These are phyloP conservation scores for Monosporascus sp. DNA, from an alignment of 2,329 filamentous ascomycete genomes.

Conservation along the genomic window DNA sequence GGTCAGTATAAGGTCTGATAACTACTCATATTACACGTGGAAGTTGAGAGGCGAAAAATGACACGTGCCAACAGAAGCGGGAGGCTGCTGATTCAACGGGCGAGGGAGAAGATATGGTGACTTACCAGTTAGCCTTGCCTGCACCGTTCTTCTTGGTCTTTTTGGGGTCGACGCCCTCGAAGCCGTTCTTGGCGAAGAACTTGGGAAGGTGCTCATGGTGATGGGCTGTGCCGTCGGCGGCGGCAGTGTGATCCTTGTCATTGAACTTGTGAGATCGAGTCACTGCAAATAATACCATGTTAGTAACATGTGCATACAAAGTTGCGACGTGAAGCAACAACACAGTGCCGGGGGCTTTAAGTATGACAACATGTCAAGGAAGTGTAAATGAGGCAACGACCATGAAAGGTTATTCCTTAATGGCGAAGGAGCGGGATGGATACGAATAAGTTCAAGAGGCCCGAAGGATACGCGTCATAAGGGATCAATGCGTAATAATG, in stretches of 20 bases:
- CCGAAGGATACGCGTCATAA: background rate
- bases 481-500: background rate
- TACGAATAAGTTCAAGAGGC: too few relatives aligned
- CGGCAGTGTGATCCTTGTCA: slow-evolving; percentile 81
- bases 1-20: slow-evolving; percentile 12
- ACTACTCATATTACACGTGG: background rate
- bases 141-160: slow-evolving; percentile 96
- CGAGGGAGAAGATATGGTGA: slow-evolving; percentile 3
- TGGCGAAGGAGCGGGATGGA: too few relatives aligned
- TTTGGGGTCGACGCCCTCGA: slow-evolving; percentile 75
- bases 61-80: too few relatives aligned
- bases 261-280: slow-evolving; percentile 96
- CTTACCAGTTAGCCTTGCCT: slow-evolving; percentile 92
- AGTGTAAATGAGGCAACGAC: too few relatives aligned
- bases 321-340: too few relatives aligned
- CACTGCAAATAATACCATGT: slow-evolving; percentile 53
- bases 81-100: background rate
- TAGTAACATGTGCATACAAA: too few relatives aligned
- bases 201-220: slow-evolving; percentile 74
- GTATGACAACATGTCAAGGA: too few relatives aligned
- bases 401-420: too few relatives aligned
- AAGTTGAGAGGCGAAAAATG: too few relatives aligned
- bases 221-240: slow-evolving; percentile 67
- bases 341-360: too few relatives aligned
- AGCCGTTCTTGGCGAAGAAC: slow-evolving; percentile 87